These are phyloP conservation scores for Mucor piriformis DNA, from an alignment of 371 early-diverging fungal species.

Conservation along the genomic window DNA sequence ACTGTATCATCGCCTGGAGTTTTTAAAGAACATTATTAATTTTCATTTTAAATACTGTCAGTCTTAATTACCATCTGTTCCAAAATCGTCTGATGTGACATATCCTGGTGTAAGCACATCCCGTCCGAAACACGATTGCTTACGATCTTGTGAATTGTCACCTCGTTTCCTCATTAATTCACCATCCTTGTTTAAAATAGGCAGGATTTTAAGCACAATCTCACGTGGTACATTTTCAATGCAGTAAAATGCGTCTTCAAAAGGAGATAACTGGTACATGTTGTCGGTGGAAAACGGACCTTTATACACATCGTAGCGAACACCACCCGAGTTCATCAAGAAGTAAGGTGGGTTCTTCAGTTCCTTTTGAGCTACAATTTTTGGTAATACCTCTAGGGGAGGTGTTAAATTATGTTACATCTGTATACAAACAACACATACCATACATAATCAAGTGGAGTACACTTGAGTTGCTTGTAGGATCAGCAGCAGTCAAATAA, in stretches of 20 bases:
- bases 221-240: slow-evolving; percentile 41
- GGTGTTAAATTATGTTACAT: too few relatives aligned
- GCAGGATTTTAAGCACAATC: slow-evolving; percentile 39
- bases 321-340: slow-evolving; percentile 52
- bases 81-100: slow-evolving; percentile 53
- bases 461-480: slow-evolving; percentile 42
- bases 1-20: slow-evolving; percentile 42
- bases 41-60: too few relatives aligned
- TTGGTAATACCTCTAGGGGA: slow-evolving; percentile 54
- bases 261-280: slow-evolving; percentile 55
- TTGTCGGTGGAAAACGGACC: slow-evolving; percentile 57
- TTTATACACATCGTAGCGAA: slow-evolving; percentile 56
- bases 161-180: slow-evolving; percentile 51
- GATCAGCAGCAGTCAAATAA: slow-evolving; percentile 44
- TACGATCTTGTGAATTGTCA: not conserved
- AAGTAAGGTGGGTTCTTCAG: slow-evolving; percentile 45
- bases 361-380: slow-evolving; percentile 32
- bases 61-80: slow-evolving; percentile 38
- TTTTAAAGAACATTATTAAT: too few relatives aligned
- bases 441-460: slow-evolving; percentile 47
- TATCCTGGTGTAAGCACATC: slow-evolving; percentile 68
- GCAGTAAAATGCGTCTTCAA: slow-evolving; percentile 47
- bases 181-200: slow-evolving; percentile 58
- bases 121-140: slow-evolving; percentile 2
- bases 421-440: slow-evolving; percentile 6